A percentile compares a stretch with the other conserved stretches of the same genome.
These are phyloP conservation scores for Helotiales sp. DNA, from an alignment of 2,329 filamentous ascomycete species.

Conservation along the genomic window DNA sequence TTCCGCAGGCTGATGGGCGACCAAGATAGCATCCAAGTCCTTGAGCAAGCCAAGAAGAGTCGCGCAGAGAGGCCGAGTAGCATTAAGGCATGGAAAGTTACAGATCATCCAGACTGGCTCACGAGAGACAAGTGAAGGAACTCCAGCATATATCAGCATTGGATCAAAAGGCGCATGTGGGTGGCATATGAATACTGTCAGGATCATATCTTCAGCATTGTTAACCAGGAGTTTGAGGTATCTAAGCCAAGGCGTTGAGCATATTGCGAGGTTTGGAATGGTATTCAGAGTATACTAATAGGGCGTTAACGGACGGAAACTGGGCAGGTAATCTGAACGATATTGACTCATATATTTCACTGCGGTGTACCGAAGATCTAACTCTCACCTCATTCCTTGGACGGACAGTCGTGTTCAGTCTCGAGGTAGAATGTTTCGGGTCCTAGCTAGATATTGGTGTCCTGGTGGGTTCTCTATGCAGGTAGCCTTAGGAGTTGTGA, in stretches of 20 bases:
- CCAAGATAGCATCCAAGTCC: conserved; percentile 40
- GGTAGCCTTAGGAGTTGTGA: neutral
- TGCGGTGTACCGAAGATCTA: no score
- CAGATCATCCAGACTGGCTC: conserved; percentile 61
- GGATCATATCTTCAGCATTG: neutral
- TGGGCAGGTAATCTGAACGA: neutral
- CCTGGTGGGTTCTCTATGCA: neutral
- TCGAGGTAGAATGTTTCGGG: no score
- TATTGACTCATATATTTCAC: neutral
- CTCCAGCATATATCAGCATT: neutral
- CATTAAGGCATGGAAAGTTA: conserved; percentile 59
- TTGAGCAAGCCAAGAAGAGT: conserved; percentile 54
- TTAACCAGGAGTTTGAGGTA: neutral
- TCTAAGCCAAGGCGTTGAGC: neutral
- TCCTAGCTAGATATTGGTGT: no score
- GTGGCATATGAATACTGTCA: neutral
- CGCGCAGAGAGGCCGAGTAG: conserved; percentile 53
- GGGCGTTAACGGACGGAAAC: neutral
- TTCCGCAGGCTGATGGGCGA: conserved; percentile 32
- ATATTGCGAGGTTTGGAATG: neutral
- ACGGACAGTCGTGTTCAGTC: no score
- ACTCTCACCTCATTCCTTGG: no score
- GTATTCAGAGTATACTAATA: neutral
- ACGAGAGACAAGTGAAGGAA: conserved; percentile 24
- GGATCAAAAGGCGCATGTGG: neutral